Evolutionary conservation across 2,329 filamentous ascomycete genomes (phyloP).

Genomic region (Colletotrichum paranaense): DNA sequence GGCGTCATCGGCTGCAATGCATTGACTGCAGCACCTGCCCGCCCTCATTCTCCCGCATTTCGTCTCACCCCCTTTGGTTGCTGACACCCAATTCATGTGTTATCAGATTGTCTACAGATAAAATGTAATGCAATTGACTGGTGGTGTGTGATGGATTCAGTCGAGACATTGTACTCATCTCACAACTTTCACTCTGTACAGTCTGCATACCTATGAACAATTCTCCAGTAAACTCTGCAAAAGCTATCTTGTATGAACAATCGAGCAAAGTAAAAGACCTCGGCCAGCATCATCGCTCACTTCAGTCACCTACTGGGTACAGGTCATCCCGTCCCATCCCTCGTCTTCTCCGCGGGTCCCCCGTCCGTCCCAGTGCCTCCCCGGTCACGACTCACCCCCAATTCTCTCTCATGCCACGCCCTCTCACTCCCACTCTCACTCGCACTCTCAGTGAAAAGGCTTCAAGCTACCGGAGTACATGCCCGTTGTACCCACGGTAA

Average conservation of each 20-base stretch:
- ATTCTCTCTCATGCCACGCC: neutral
- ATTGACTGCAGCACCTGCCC: constrained; percentile 19
- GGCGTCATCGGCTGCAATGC: constrained; percentile 30
- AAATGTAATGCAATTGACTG: neutral
- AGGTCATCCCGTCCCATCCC: constrained; percentile 22
- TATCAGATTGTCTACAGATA: neutral
- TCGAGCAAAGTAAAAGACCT: neutral
- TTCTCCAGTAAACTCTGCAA: neutral
- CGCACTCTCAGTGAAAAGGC: too few species aligned
- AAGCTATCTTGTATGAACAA: neutral
- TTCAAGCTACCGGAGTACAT: neutral
- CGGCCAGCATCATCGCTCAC: constrained; percentile 9
- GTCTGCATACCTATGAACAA: neutral
- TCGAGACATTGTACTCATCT: neutral
- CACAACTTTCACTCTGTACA: neutral
- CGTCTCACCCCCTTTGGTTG: neutral
- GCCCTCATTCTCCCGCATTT: neutral
- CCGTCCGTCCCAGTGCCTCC: neutral
- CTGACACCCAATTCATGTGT: neutral
- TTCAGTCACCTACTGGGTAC: too few species aligned
- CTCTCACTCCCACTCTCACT: too few species aligned
- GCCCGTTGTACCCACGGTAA: neutral
- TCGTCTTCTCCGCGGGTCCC: neutral
- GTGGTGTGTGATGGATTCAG: neutral
- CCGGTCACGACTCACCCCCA: constrained; percentile 2